Evolutionary conservation across 129 eudicot genomes (phyloP), one percentile per base, ranked within the genome.

Genomic region (Flaveria sonorensis): DNA sequence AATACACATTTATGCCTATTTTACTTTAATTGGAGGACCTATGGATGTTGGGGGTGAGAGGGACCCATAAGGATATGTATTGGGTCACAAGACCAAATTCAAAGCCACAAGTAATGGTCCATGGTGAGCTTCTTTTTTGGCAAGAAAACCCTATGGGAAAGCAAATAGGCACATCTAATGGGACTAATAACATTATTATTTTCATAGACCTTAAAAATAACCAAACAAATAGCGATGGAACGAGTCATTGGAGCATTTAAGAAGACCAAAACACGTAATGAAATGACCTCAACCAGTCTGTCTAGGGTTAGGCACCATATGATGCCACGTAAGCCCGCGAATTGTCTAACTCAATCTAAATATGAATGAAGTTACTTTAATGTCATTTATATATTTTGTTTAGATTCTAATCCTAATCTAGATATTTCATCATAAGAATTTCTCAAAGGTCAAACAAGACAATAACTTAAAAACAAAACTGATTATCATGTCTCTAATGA

Each of bases 71-170:
- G 43, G 69, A 63, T 43, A 63, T 30, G 69, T 63, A 63, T 63
- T 6, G 21, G 7, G 57, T 36, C 77, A 72, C 42, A 32, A 47
- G 40, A 70, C 24, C 23, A 21, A 45, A 70, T 47, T 24, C 30
- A 19, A 51, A 28, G 67, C 77, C 50, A 66, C 71, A 66, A 40
- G 56, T 11, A 59, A 72, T 30, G 77, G 61, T 63, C 39, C 63
- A 55, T 52, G 30, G 21, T 18, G 47, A 48, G 39, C 13, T 11
- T 13, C 19, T 53, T 23, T 68, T 45, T 39, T 68, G 16, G 42
- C 28, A 68, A 53, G 43, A 55, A 39, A 39, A 10, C 20, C 12
- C 32, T 68, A 26, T 36, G 26, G 21, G n/a, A 43, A 77, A 53
- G 21, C 36, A 68, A 24, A 77, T n/a, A 24, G 12, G 20, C 60